Percentiles rank a stretch among this genome's conserved stretches.
These are phyloP conservation scores for Erysiphe neolycopersici DNA, from an alignment of 2,329 filamentous ascomycete genomes.

Conservation along the genomic window DNA sequence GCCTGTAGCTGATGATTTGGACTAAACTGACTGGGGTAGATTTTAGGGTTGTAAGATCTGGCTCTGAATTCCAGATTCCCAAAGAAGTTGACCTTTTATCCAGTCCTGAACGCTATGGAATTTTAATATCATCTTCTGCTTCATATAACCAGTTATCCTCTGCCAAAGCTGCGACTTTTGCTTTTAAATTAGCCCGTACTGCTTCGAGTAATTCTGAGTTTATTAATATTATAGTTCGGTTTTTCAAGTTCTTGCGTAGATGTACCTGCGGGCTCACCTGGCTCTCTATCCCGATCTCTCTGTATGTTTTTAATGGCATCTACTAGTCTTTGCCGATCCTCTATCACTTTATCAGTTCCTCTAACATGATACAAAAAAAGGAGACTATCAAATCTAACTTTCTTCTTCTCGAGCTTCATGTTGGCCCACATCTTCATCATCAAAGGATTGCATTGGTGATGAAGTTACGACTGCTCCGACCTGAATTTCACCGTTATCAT, in stretches of 20 bases:
- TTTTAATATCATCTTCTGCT: constrained; percentile 14
- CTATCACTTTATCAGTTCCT: constrained; percentile 14
- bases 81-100: too few relatives aligned
- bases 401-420: constrained; percentile 32
- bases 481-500: constrained; percentile 34
- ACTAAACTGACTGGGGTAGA: constrained; percentile 16
- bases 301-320: constrained; percentile 35
- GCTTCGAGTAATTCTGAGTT: constrained; percentile 37
- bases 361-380: not conserved
- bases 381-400: constrained; percentile 15
- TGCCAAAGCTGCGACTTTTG: constrained; percentile 44
- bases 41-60: too few relatives aligned
- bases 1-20: constrained; percentile 30
- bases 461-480: constrained; percentile 19
- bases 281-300: constrained; percentile 24
- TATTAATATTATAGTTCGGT: not conserved
- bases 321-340: constrained; percentile 30
- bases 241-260: not conserved
- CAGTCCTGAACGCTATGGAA: too few relatives aligned
- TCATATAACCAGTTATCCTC: constrained; percentile 90
- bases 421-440: constrained; percentile 22
- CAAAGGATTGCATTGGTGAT: constrained; percentile 22
- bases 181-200: constrained; percentile 40
- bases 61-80: too few relatives aligned
- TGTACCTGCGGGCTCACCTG: constrained; percentile 39